Evolutionary conservation across 257 asterid species (phyloP), one percentile per base, ranked within the genome.

Genomic region (Solanum sparsipilum): DNA sequence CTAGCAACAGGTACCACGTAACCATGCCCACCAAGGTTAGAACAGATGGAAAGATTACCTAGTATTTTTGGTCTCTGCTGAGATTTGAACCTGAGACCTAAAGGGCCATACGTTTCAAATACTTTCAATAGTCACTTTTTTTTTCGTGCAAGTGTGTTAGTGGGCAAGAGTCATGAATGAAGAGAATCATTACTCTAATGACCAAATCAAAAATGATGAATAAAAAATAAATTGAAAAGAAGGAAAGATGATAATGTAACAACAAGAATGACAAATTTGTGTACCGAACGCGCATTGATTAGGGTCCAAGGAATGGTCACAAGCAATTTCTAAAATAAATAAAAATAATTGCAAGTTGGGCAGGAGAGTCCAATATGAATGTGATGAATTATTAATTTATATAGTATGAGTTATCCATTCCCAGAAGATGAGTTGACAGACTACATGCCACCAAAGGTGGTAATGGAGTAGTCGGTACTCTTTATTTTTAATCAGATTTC

Each of bases 291-390:
- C 86, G 71, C 85, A 4, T 81, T 81, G 82, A 60, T 18, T 7
- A 31, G 9, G 32, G 86, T 39, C 36, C 29, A 60, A 34, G 67
- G 67, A 11, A 29, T 87, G 13, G 27, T 81, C 79, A 29, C 86
- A 39, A 15, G 72, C 81, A 87, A 7, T 20, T 35, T n/a, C 38
- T 76, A 25, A 5, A 3, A 1, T 39, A 4, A 11, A 60, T 38
- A 4, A 11, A 38, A 5, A 6, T 16, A 39, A 8, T 39, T 78
- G 89, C 89, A 79, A 87, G 86, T 79, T 63, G 89, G 73, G 44
- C 36, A 78, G 31, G 29, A 87, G 20, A 58, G 41, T 56, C 72
- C 83, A 67, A 32, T n/a, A 41, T 36, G 20, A 13, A 78, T 41
- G 7, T 41, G 35, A 23, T 76, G 0, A 21, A 87, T 78, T 38